Evolutionary conservation across 495 filamentous ascomycete genomes (phyloP).

Genomic region (Recurvomyces mirabilis): DNA sequence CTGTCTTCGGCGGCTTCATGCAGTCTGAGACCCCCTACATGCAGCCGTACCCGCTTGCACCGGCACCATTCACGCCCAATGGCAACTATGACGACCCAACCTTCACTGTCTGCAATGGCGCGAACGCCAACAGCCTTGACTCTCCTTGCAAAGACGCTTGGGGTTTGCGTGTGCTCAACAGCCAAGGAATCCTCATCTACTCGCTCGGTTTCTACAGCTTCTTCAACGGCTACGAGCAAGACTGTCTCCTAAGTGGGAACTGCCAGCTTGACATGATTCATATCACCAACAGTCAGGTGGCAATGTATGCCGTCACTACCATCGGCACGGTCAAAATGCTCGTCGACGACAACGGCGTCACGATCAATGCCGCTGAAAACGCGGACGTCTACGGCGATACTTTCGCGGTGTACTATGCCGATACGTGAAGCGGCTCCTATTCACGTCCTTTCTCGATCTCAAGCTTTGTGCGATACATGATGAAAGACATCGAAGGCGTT

Average conservation of each 20-base stretch:
- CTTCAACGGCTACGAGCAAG: conserved; percentile 49
- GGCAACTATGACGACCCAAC: conserved; percentile 28
- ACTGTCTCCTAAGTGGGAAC: conserved; percentile 30
- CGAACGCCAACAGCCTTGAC: conserved; percentile 15
- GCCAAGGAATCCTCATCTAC: conserved; percentile 30
- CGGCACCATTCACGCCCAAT: conserved; percentile 26
- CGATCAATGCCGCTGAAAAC: conserved; percentile 27
- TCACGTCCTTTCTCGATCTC: too few relatives aligned
- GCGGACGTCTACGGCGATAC: conserved; percentile 29
- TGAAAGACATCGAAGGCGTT: too few relatives aligned
- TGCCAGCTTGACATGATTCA: conserved; percentile 46
- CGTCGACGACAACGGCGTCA: conserved; percentile 9
- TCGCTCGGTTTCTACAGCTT: conserved; percentile 67
- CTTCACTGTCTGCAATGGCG: conserved; percentile 28
- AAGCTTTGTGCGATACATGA: too few relatives aligned
- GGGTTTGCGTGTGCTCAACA: conserved; percentile 39
- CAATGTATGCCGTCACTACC: conserved; percentile 31
- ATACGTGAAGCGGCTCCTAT: too few relatives aligned
- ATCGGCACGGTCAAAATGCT: conserved; percentile 25
- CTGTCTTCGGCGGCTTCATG: conserved; percentile 63
- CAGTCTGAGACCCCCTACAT: conserved; percentile 66
- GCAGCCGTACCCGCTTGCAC: conserved; percentile 30
- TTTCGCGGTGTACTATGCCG: conserved; percentile 11
- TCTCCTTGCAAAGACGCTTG: conserved; percentile 39
- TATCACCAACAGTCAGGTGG: conserved; percentile 39